These are phyloP conservation scores for Bertia moriformis DNA, from an alignment of 2,329 filamentous ascomycete species.

Conservation along the genomic window DNA sequence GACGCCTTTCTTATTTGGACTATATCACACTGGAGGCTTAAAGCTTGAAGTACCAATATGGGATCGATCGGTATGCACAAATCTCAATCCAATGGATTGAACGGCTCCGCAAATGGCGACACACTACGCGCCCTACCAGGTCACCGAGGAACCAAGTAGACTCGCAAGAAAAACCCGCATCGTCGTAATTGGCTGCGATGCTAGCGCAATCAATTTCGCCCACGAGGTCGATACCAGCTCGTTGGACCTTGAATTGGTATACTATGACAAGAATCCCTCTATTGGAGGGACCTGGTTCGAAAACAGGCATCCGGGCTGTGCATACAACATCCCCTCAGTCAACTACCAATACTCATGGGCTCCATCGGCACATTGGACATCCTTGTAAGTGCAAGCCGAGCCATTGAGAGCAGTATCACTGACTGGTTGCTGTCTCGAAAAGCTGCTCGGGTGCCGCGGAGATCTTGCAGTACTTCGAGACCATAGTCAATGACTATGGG, in stretches of 20 bases:
- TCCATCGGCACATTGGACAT: conserved; percentile 26
- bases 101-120: background rate
- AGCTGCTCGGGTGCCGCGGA: conserved; percentile 30
- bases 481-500: conserved; percentile 23
- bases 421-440: background rate
- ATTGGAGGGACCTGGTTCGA: conserved; percentile 12
- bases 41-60: no score
- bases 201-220: conserved; percentile 12
- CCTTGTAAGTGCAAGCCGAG: background rate
- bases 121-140: conserved; percentile 2
- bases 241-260: conserved; percentile 9
- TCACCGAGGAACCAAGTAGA: conserved; percentile 10
- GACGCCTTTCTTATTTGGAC: no score
- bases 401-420: background rate
- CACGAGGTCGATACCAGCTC: conserved; percentile 8
- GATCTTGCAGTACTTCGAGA: conserved; percentile 31
- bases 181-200: conserved; percentile 13
- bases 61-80: background rate
- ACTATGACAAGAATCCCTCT: conserved; percentile 12
- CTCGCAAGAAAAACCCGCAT: conserved; percentile 10
- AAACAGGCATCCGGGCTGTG: conserved; percentile 21
- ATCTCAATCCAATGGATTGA: background rate
- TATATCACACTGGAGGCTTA: no score
- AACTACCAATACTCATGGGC: conserved; percentile 34
- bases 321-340: conserved; percentile 28